Conservation (phyloP, 495 filamentous ascomycete genomes). For the Hypoxylon lienhwacheense region DNA sequence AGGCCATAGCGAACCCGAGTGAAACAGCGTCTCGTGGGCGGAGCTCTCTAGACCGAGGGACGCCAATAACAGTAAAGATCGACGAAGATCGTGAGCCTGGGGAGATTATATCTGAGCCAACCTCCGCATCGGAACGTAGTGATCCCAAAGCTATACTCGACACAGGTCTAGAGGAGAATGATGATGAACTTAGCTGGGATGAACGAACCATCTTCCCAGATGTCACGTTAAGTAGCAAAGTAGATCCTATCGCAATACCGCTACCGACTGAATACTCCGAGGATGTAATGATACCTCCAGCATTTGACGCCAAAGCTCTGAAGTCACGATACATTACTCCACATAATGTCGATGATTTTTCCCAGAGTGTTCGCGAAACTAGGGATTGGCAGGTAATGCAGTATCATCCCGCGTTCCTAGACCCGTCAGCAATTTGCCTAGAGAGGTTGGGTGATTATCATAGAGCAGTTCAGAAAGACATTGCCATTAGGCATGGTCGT, state of each 20-base stretch:
- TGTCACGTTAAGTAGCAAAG: slow-evolving; percentile 31
- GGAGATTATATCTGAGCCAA: slow-evolving; percentile 31
- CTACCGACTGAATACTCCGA: slow-evolving; percentile 46
- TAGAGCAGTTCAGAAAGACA: slow-evolving; percentile 18
- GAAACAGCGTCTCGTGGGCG: slow-evolving; percentile 5
- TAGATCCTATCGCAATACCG: slow-evolving; percentile 49
- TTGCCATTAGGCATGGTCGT: neutral
- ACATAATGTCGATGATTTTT: slow-evolving; percentile 50
- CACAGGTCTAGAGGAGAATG: slow-evolving; percentile 33
- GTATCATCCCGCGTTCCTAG: slow-evolving; percentile 52
- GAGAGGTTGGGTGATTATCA: slow-evolving; percentile 33
- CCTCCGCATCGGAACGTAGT: slow-evolving; percentile 17
- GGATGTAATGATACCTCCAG: slow-evolving; percentile 47
- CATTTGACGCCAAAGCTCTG: slow-evolving; percentile 48
- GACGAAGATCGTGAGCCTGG: slow-evolving; percentile 31
- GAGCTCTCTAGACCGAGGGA: slow-evolving; percentile 8
- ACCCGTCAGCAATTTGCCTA: slow-evolving; percentile 18
- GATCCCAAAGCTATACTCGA: neutral
- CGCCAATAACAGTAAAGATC: slow-evolving; percentile 5
- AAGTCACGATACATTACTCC: slow-evolving; percentile 52
- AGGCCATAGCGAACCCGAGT: slow-evolving; percentile 6
- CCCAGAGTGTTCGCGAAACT: slow-evolving; percentile 44
- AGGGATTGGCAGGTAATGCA: slow-evolving; percentile 47
- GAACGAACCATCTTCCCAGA: slow-evolving; percentile 46
- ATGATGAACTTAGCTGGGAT: slow-evolving; percentile 46